Conservation (phyloP, 176 grass and related monocot genomes). For the Chrysopogon serrulatus region DNA sequence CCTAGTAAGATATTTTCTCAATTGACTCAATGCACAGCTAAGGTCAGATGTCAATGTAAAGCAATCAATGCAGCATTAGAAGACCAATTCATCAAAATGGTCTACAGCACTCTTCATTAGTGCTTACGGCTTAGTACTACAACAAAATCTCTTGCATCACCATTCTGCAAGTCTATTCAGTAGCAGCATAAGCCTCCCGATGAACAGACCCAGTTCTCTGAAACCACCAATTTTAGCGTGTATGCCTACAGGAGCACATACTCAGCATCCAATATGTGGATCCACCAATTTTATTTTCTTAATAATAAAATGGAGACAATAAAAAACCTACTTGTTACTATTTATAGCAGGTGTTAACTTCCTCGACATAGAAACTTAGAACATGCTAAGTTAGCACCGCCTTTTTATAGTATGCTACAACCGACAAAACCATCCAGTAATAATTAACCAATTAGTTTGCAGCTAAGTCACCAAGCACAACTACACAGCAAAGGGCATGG, state of each 20-base stretch:
- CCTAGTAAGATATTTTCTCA: background rate
- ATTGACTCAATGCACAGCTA: background rate
- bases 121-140: background rate
- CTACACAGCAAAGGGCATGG: background rate
- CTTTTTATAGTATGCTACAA: background rate
- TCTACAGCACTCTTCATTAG: background rate
- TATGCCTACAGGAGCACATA: background rate
- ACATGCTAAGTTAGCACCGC: slow-evolving; percentile 4
- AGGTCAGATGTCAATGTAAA: background rate
- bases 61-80: background rate
- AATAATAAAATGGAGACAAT: background rate
- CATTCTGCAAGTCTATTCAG: background rate
- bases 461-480: background rate
- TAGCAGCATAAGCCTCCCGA: background rate
- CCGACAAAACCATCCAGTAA: background rate
- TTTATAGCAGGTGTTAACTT: background rate
- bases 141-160: background rate
- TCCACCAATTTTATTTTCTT: background rate
- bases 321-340: background rate
- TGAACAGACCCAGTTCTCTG: background rate
- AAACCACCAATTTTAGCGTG: background rate
- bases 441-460: background rate
- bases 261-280: background rate
- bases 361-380: background rate
- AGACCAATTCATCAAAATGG: background rate